phyloP scores from a whole-genome alignment of 768 basidiomycete species.

The Boletus edulis region DNA sequence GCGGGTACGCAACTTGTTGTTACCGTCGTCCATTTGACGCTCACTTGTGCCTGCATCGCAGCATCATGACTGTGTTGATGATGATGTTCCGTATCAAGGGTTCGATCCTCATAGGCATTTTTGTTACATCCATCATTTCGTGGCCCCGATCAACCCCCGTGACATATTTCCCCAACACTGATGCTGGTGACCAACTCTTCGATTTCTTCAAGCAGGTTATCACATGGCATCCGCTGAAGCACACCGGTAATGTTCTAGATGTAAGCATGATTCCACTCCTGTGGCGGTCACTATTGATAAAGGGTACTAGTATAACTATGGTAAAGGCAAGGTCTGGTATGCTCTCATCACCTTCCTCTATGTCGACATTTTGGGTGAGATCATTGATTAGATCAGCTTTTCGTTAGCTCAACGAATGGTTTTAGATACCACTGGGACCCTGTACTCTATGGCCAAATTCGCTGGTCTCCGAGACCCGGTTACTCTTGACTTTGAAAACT shows the following conservation, averaged over 20 bases:
- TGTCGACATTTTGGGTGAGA: constrained; percentile 76
- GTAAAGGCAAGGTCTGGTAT: constrained; percentile 80
- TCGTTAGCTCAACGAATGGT: background rate
- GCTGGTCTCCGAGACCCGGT: constrained; percentile 84
- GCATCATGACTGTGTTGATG: constrained; percentile 71
- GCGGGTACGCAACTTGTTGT: constrained; percentile 53
- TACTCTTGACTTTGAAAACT: constrained; percentile 84
- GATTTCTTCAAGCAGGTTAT: constrained; percentile 86
- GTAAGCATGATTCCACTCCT: constrained; percentile 37
- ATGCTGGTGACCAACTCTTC: constrained; percentile 66
- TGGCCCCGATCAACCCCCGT: constrained; percentile 84
- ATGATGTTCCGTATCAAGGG: constrained; percentile 86
- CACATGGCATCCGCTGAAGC: constrained; percentile 61
- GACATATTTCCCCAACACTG: constrained; percentile 78
- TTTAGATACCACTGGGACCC: constrained; percentile 56
- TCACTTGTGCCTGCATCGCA: constrained; percentile 22
- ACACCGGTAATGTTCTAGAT: constrained; percentile 65
- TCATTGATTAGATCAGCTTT: background rate
- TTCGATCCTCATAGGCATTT: constrained; percentile 78
- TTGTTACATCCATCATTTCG: constrained; percentile 80
- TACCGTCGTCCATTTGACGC: background rate
- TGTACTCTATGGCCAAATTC: constrained; percentile 91
- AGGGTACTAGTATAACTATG: constrained; percentile 42
- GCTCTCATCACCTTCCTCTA: constrained; percentile 88
- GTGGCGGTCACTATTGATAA: constrained; percentile 2